Base-by-base conservation (phyloP, 495 filamentous ascomycete species). In the Hyphodiscus hymeniophilus region DNA sequence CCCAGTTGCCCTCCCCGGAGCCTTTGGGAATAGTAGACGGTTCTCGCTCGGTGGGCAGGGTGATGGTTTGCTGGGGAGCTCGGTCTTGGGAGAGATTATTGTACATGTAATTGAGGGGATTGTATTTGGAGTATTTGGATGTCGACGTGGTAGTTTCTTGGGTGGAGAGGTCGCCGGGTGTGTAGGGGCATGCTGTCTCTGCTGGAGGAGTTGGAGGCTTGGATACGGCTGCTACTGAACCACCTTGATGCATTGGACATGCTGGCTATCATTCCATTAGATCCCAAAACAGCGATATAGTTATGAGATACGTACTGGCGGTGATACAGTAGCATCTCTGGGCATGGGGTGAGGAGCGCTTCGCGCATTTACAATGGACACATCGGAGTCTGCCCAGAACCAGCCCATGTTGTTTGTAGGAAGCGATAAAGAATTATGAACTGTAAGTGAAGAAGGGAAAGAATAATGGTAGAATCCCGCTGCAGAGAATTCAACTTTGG, bases 71-170 rank as follows among this genome's bases (percentile, higher is more conserved):
- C 13, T 82, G 65, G 0, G 81, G 67, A 2, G 87, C 81, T 18
- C 74, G 83, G 15, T 79, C 73, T 65, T 96, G 87, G 2, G 89
- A 90, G 49, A 96, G 73, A 38, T 79, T 77, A 4, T 78, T 69
- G 58, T 92, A 94, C 94, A 99, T 97, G 68, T 92, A 94, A 68
- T 99, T 97, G 17, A 99, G 67, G 0, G 90, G 90, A 59, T 97
- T 96, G 42, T 95, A 69, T 59, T 80, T 87, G 0, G 86, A 86
- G 60, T 56, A 56, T 58, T 60, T 51, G 63, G 57, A 40, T 4
- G 81, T 76, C 49, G 75, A 66, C n/a, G 69, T 56, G 2, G 65
- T 42, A 22, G 71, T 65, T 28, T 28, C 33, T 5, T 42, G 39
- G 7, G 63, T 61, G 1, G 63, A 57, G 48, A 48, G 60, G 62